Conservation (phyloP, 345 rosid genomes). For the Syzygium aqueum region DNA sequence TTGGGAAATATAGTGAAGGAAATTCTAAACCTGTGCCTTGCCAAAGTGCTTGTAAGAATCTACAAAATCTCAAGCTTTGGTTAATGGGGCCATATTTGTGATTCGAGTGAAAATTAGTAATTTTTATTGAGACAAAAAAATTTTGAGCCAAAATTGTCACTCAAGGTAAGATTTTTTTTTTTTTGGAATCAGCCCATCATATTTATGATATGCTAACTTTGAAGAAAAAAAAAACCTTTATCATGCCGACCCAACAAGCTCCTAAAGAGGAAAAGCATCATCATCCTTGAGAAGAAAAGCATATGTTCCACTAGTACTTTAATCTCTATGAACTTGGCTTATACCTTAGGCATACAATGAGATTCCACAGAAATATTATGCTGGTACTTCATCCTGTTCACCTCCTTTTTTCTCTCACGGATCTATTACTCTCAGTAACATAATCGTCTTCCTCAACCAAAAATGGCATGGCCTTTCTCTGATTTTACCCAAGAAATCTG, state of each 20-base stretch:
- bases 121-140: too few relatives aligned
- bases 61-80: too few relatives aligned
- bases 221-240: not conserved
- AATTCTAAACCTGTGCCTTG: too few relatives aligned
- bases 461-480: not conserved
- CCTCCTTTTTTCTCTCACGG: not conserved
- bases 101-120: too few relatives aligned
- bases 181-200: too few relatives aligned
- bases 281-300: not conserved
- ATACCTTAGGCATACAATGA: not conserved
- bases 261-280: not conserved
- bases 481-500: not conserved
- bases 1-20: too few relatives aligned
- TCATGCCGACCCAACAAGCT: not conserved
- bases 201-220: not conserved
- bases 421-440: not conserved
- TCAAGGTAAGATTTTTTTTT: too few relatives aligned
- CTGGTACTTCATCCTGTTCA: not conserved
- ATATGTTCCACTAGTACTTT: not conserved
- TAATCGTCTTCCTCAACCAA: not conserved
- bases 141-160: too few relatives aligned
- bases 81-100: too few relatives aligned
- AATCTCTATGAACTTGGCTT: not conserved
- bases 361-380: not conserved
- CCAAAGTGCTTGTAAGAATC: too few relatives aligned